These are phyloP conservation scores for slime mould (Dictyostelium discoideum) DNA, from an alignment of 78 protist genomes.

Conservation along the genomic window dicty_2.7 NC_007089.4:4603001-4603500, in stretches of 20 bases:
- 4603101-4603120: neutral
- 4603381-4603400: neutral
- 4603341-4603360: neutral
- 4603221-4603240: neutral
- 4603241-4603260: neutral
- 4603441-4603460: conserved; percentile 49
- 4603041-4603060: too few relatives aligned
- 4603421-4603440: conserved; percentile 49
- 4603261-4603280: neutral
- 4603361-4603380: too few relatives aligned
- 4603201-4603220: neutral
- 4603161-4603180: neutral
- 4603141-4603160: neutral
- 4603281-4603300: neutral
- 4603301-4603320: neutral
- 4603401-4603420: neutral
- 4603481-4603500: conserved; percentile 52
- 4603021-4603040: too few relatives aligned
- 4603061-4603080: conserved; percentile 9
- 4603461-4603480: neutral
- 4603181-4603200: neutral
- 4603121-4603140: neutral
- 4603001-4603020: neutral
- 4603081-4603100: conserved; percentile 24
- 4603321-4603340: neutral